Conservation (phyloP, 2,329 filamentous ascomycete genomes). For the Cytospora chrysosperma region DNA sequence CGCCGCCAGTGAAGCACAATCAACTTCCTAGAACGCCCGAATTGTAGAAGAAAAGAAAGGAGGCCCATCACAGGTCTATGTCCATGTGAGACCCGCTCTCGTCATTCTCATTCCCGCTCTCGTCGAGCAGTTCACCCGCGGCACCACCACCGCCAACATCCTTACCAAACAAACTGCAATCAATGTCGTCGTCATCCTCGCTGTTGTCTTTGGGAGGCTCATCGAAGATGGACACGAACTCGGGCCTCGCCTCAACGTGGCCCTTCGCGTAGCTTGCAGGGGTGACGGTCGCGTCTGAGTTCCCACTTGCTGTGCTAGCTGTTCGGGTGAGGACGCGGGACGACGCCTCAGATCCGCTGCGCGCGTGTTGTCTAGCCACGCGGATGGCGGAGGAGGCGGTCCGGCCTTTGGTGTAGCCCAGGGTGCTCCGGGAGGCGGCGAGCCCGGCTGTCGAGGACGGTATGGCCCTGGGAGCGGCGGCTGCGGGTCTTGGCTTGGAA, state of each 20-base stretch:
- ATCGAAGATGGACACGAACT: conserved; percentile 60
- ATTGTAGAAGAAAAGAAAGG: not conserved
- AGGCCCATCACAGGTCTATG: conserved; percentile 4
- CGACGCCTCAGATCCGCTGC: conserved; percentile 22
- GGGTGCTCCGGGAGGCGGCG: conserved; percentile 72
- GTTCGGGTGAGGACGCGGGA: conserved; percentile 32
- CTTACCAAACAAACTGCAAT: conserved; percentile 47
- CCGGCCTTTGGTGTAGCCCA: conserved; percentile 82
- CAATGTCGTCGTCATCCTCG: conserved; percentile 45
- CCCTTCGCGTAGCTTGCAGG: conserved; percentile 43
- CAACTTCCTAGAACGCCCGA: not conserved
- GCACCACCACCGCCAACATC: not conserved
- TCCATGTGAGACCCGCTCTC: conserved; percentile 16
- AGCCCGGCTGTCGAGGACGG: conserved; percentile 53
- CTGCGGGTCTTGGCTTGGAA: conserved; percentile 33
- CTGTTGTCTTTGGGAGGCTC: conserved; percentile 41
- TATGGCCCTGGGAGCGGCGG: conserved; percentile 32
- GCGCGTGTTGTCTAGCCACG: conserved; percentile 26
- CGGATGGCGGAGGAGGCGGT: conserved; percentile 49
- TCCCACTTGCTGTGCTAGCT: conserved; percentile 35
- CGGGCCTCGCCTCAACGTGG: conserved; percentile 36
- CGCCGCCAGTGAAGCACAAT: not conserved
- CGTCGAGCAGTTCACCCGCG: not conserved
- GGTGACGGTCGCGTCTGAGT: conserved; percentile 46
- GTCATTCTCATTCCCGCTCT: not conserved